Percentiles rank a stretch among this genome's conserved stretches.
Conservation (phyloP, 306 rosid species). For the Luffa aegyptiaca region DNA sequence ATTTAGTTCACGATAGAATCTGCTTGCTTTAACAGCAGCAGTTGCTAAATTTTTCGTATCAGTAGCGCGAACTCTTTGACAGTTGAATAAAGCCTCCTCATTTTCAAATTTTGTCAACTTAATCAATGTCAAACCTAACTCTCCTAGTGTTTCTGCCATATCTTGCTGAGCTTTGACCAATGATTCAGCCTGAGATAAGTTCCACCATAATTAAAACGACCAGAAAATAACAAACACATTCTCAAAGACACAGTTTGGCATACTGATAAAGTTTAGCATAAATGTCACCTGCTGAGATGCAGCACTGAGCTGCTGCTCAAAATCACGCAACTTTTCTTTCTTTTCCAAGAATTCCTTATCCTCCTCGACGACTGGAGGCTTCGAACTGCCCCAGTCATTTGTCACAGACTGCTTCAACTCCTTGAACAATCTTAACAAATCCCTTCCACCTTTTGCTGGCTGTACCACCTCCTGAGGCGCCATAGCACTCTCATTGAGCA, state of each 20-base stretch:
- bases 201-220: slow-evolving; percentile 9
- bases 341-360: slow-evolving; percentile 82
- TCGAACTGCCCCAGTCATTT: slow-evolving; percentile 79
- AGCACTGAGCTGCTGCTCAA: slow-evolving; percentile 63
- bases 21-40: slow-evolving; percentile 94
- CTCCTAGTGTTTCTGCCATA: slow-evolving; percentile 95
- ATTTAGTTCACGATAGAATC: slow-evolving; percentile 81
- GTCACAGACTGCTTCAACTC: slow-evolving; percentile 61
- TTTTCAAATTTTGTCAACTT: slow-evolving; percentile 81
- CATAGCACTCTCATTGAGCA: slow-evolving; percentile 45
- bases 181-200: slow-evolving; percentile 60
- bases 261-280: neutral
- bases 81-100: slow-evolving; percentile 57
- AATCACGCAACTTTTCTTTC: slow-evolving; percentile 59
- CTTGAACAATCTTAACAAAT: slow-evolving; percentile 71
- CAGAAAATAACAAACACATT: neutral
- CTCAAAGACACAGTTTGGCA: neutral
- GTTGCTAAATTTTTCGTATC: slow-evolving; percentile 83
- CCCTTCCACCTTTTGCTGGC: slow-evolving; percentile 85
- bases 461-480: slow-evolving; percentile 68
- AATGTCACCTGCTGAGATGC: slow-evolving; percentile 74
- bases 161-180: slow-evolving; percentile 92
- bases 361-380: slow-evolving; percentile 70
- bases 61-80: slow-evolving; percentile 61
- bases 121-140: slow-evolving; percentile 68